phyloP scores from a whole-genome alignment of 2,329 filamentous ascomycete species.

The Pseudogymnoascus sp. region DNA sequence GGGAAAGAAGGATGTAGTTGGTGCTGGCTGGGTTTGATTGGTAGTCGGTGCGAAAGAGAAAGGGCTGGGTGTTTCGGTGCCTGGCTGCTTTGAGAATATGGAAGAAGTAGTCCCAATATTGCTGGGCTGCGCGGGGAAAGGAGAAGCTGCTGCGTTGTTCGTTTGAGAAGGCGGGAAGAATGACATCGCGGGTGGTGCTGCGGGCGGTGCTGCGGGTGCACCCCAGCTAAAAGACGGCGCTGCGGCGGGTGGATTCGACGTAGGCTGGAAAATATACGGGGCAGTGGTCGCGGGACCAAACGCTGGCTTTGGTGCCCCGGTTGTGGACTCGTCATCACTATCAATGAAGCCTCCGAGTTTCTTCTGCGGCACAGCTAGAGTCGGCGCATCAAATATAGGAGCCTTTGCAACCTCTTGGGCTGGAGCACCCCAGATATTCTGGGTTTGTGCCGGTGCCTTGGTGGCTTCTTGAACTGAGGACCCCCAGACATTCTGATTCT shows the following conservation, averaged over 20 bases:
- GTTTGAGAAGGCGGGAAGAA: background rate
- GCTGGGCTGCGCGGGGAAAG: background rate
- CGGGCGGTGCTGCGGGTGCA: background rate
- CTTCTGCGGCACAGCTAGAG: background rate
- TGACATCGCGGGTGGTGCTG: background rate
- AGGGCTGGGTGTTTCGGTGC: background rate
- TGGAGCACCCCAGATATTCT: constrained; percentile 2
- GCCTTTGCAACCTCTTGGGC: background rate
- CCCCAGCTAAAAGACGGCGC: background rate
- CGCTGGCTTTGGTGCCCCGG: background rate
- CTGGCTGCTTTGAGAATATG: background rate
- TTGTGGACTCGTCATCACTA: background rate
- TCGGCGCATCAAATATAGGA: background rate
- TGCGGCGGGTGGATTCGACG: background rate
- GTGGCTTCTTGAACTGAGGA: background rate
- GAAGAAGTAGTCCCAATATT: background rate
- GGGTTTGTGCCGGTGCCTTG: background rate
- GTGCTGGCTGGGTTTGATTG: background rate
- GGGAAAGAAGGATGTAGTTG: background rate
- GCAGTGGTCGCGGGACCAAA: background rate
- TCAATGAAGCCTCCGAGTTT: constrained; percentile 6
- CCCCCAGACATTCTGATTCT: background rate
- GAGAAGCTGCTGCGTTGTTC: background rate
- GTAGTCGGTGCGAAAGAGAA: background rate
- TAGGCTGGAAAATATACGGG: background rate